Evolutionary conservation across 2,329 filamentous ascomycete genomes (phyloP).

Genomic region (Blastomyces gilchristii): DNA sequence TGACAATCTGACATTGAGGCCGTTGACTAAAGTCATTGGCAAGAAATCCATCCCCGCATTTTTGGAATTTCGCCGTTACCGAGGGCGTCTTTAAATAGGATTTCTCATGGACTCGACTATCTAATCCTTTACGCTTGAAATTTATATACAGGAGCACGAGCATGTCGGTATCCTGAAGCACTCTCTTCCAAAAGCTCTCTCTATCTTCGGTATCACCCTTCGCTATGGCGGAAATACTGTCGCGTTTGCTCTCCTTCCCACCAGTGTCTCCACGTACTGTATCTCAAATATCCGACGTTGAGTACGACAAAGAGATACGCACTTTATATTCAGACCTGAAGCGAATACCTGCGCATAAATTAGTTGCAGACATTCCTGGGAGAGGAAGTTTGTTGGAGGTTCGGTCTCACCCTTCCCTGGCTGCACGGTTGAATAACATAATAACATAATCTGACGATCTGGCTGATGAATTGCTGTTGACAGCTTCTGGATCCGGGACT

Average conservation of each 20-base stretch:
- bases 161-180: neutral
- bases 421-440: neutral
- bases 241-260: conserved; percentile 4
- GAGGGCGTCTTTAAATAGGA: neutral
- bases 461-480: neutral
- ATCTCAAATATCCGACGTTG: neutral
- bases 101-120: neutral
- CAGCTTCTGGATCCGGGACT: conserved; percentile 42
- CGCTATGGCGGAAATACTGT: neutral
- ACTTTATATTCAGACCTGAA: neutral
- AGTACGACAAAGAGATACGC: conserved; percentile 5
- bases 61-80: neutral
- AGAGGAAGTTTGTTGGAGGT: conserved; percentile 3
- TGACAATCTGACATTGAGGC: neutral
- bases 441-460: neutral
- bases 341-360: neutral
- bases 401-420: neutral
- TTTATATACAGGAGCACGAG: neutral
- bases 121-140: neutral
- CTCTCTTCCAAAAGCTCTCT: neutral
- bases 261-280: neutral
- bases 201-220: neutral
- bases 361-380: conserved; percentile 4
- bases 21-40: neutral
- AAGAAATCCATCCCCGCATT: neutral